Evolutionary conservation across 352 stramenopile species (phyloP), one percentile per base, ranked within the genome.

Genomic region (Phytopythium helicoides): DNA sequence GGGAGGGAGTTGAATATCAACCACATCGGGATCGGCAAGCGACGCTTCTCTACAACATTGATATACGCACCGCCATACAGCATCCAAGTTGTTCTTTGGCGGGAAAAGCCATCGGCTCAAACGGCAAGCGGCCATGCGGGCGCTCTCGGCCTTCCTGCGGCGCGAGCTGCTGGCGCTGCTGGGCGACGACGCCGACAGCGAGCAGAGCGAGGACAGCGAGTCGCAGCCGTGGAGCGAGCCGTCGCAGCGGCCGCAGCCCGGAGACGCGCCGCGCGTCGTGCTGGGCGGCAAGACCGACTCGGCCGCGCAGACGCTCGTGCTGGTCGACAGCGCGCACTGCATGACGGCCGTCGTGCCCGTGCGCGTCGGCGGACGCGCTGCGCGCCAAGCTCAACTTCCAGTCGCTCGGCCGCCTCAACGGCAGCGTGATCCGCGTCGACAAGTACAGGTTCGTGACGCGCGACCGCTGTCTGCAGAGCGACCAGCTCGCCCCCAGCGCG

Each of bases 371-470:
- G 0, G 31, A 54, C 1, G 21, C 26, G 6, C 18, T 87, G 40
- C 34, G 56, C 35, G 31, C 59, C 22, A 58, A 66, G 38, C 28
- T 50, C 15, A 41, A 58, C 25, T 79, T 67, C 53, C 40, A 72
- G 44, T 74, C 60, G 38, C 46, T 90, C 28, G 52, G 66, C 15
- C n/a, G 55, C 0, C 62, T 90, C 3, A 62, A 67, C 1, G 80
- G 80, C 16, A 84, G 66, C 56, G 55, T 83, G 18, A 44, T 90
- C 7, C 61, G 75, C 28, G 53, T 91, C 22, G 71, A 69, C 23
- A 76, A 81, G 57, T 91, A 89, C 55, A 65, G 79, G 22, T 91
- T 84, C 53, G 61, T 72, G 28, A 86, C 73, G 6, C 54, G 69
- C 3, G 41, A 52, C 47, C 66, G 60, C 41, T 89, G 71, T 33